A percentile compares a stretch with the other conserved stretches of the same genome.
Conservation (phyloP, 2,329 filamentous ascomycete species). For the Ceratocystiopsis brevicomis region DNA sequence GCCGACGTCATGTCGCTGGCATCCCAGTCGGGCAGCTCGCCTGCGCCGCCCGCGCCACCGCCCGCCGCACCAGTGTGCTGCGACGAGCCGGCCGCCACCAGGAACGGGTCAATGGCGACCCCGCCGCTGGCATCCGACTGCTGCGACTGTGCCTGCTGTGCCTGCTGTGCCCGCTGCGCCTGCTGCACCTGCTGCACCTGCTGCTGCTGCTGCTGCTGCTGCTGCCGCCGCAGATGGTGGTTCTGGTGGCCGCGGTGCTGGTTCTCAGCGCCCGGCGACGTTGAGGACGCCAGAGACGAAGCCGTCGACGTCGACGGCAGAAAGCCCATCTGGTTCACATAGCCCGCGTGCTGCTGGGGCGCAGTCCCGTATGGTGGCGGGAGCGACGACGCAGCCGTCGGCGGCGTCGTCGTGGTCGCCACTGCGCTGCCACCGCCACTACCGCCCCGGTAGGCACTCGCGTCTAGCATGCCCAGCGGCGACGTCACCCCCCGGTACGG, state of each 20-base stretch:
- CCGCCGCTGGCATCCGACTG: too few species aligned
- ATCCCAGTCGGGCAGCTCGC: slow-evolving; percentile 9
- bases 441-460: slow-evolving; percentile 4
- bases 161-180: too few species aligned
- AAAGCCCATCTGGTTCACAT: slow-evolving; percentile 19
- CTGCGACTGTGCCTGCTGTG: too few species aligned
- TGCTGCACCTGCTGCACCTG: too few species aligned
- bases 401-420: slow-evolving; percentile 30
- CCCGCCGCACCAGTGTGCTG: background rate
- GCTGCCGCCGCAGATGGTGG: background rate
- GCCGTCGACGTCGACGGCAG: slow-evolving; percentile 14
- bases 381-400: slow-evolving; percentile 28
- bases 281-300: background rate
- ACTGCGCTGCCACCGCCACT: slow-evolving; percentile 16
- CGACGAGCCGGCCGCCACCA: slow-evolving; percentile 6
- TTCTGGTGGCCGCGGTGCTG: slow-evolving; percentile 9
- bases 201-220: background rate
- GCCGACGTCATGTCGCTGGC: slow-evolving; percentile 10
- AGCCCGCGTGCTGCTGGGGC: slow-evolving; percentile 8
- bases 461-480: slow-evolving; percentile 24
- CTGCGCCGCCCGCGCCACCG: background rate
- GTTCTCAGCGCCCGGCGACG: slow-evolving; percentile 12
- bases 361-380: slow-evolving; percentile 19
- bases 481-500: slow-evolving; percentile 7
- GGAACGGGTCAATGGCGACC: slow-evolving; percentile 11